Evolutionary conservation across 371 early-diverging fungal species (phyloP).

Genomic region (Circinella minor): DNA sequence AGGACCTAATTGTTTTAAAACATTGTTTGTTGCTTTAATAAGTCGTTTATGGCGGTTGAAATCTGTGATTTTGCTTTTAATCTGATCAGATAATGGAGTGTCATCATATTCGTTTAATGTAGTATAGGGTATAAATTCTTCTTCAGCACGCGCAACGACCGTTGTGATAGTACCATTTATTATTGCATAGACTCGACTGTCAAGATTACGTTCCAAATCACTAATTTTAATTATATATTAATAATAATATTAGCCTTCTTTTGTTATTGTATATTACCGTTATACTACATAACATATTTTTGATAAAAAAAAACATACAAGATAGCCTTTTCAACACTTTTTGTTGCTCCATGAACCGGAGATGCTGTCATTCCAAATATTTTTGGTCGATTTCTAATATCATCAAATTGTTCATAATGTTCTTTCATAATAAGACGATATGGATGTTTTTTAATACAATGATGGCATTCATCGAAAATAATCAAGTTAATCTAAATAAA

Average conservation of each 20-base stretch:
- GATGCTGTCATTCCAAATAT: slow-evolving; percentile 96
- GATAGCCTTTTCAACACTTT: slow-evolving; percentile 39
- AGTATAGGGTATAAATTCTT: slow-evolving; percentile 54
- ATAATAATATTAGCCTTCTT: too few species aligned
- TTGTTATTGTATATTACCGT: too few species aligned
- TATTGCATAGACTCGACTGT: slow-evolving; percentile 70
- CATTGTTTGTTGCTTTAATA: slow-evolving; percentile 34
- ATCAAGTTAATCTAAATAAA: slow-evolving; percentile 68
- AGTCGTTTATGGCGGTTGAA: slow-evolving; percentile 42
- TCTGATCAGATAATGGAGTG: slow-evolving; percentile 44
- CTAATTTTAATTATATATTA: too few species aligned
- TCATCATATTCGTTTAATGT: slow-evolving; percentile 38
- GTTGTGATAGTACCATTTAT: slow-evolving; percentile 22
- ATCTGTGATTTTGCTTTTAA: slow-evolving; percentile 44
- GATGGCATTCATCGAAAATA: slow-evolving; percentile 95
- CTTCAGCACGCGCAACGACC: slow-evolving; percentile 52
- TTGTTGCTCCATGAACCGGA: slow-evolving; percentile 64
- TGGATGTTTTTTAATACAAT: slow-evolving; percentile 81
- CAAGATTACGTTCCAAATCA: slow-evolving; percentile 66
- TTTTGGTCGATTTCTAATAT: slow-evolving; percentile 63
- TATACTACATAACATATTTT: background rate
- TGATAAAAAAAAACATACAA: slow-evolving; percentile 27
- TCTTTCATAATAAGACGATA: slow-evolving; percentile 87
- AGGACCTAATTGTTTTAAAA: slow-evolving; percentile 62
- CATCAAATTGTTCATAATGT: slow-evolving; percentile 58